Percentiles rank a stretch among this genome's conserved stretches.
Conservation (phyloP, 2,329 filamentous ascomycete species). For the Botryotinia narcissicola region DNA sequence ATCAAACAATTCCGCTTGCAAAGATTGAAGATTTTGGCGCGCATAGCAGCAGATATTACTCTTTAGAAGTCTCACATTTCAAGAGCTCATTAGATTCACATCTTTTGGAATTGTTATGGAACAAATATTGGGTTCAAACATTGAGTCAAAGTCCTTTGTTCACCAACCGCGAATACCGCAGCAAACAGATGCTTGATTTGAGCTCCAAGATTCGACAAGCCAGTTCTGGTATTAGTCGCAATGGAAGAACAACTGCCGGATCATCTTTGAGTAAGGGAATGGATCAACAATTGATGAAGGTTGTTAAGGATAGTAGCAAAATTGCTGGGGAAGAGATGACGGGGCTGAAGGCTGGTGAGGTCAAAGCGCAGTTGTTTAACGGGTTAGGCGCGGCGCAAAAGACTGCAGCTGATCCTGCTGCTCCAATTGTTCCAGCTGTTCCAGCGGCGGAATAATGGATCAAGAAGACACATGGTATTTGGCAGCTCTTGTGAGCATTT, state of each 20-base stretch:
- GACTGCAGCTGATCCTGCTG: neutral
- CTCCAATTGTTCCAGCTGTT: neutral
- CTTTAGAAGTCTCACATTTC: slow-evolving; percentile 87
- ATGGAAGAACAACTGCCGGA: slow-evolving; percentile 36
- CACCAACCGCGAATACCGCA: slow-evolving; percentile 89
- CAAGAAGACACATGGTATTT: neutral
- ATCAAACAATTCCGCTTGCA: slow-evolving; percentile 78
- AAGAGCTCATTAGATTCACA: slow-evolving; percentile 88
- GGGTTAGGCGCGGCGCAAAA: slow-evolving; percentile 31
- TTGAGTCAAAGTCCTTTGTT: slow-evolving; percentile 87
- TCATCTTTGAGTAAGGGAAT: slow-evolving; percentile 29
- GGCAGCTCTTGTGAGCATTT: slow-evolving; percentile 12
- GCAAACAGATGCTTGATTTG: slow-evolving; percentile 87
- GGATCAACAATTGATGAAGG: slow-evolving; percentile 52
- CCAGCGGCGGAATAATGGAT: slow-evolving; percentile 1
- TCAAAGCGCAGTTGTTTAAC: slow-evolving; percentile 51
- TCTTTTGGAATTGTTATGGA: slow-evolving; percentile 87
- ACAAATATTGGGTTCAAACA: slow-evolving; percentile 99
- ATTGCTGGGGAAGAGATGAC: slow-evolving; percentile 53
- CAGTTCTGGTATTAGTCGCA: slow-evolving; percentile 42
- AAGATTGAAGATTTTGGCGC: slow-evolving; percentile 97
- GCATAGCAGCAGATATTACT: slow-evolving; percentile 86
- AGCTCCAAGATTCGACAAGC: slow-evolving; percentile 76
- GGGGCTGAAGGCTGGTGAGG: slow-evolving; percentile 44
- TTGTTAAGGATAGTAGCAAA: slow-evolving; percentile 55